These are phyloP conservation scores for Yamadazyma nakazawae DNA, from an alignment of 805 yeast species.

Conservation along the genomic window DNA sequence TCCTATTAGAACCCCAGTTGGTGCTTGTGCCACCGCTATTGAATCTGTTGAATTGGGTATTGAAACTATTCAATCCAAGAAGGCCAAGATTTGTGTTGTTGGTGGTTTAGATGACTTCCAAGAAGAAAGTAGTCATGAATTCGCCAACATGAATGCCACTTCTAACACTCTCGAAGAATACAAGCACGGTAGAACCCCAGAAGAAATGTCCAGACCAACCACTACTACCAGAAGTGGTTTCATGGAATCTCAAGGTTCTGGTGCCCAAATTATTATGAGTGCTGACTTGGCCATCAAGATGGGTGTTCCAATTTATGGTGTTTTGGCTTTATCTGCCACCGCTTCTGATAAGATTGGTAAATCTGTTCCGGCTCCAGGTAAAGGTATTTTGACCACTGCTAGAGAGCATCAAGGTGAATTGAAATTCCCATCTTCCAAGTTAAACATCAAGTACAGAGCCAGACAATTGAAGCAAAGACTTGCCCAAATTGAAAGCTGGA, in stretches of 20 bases:
- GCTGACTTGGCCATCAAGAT: constrained; percentile 91
- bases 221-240: constrained; percentile 95
- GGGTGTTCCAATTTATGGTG: constrained; percentile 99
- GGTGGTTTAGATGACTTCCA: constrained; percentile 99
- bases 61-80: constrained; percentile 88
- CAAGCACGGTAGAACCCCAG: constrained; percentile 95
- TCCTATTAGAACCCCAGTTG: constrained; percentile 98
- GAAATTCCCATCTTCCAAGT: constrained; percentile 74
- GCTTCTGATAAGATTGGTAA: constrained; percentile 98
- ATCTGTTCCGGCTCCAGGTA: constrained; percentile 99
- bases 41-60: constrained; percentile 96
- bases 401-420: constrained; percentile 83
- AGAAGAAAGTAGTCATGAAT: constrained; percentile 97
- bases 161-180: constrained; percentile 84
- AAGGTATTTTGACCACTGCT: constrained; percentile 98
- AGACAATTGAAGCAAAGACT: constrained; percentile 84
- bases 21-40: constrained; percentile 99
- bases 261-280: constrained; percentile 94
- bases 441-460: constrained; percentile 89
- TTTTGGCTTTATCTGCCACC: constrained; percentile 90
- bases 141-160: constrained; percentile 98
- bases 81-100: constrained; percentile 93
- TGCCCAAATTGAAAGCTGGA: constrained; percentile 77
- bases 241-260: constrained; percentile 99
- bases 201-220: constrained; percentile 98